Percentiles rank a stretch among this genome's conserved stretches.
Evolutionary conservation across 2,329 filamentous ascomycete genomes (phyloP).

Genomic region (Lecanicillium sp.): DNA sequence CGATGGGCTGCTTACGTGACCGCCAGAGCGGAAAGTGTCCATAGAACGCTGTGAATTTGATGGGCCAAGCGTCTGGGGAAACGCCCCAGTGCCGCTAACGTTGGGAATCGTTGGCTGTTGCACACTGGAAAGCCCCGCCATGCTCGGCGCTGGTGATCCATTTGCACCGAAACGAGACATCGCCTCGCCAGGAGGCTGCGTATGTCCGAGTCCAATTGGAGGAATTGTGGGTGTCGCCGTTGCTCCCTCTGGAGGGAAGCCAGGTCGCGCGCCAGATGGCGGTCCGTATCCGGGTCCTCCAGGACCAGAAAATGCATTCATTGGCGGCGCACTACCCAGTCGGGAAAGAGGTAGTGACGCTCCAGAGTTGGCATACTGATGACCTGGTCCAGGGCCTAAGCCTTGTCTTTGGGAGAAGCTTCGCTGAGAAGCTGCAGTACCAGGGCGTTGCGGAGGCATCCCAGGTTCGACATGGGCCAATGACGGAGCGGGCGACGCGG

Average conservation of each 20-base stretch:
- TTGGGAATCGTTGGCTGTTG: not conserved
- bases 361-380: conserved; percentile 11
- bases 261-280: not conserved
- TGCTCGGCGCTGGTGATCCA: not conserved
- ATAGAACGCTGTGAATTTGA: conserved; percentile 3
- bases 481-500: conserved; percentile 28
- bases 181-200: not conserved
- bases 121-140: no score
- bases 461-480: conserved; percentile 20
- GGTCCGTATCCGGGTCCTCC: not conserved
- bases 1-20: not conserved
- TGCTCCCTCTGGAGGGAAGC: not conserved
- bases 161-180: not conserved
- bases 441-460: conserved; percentile 23
- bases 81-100: not conserved
- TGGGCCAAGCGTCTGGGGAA: not conserved
- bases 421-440: conserved; percentile 28
- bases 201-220: not conserved
- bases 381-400: conserved; percentile 8
- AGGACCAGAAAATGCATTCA: not conserved
- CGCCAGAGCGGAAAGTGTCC: no score
- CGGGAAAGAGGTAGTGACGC: conserved; percentile 15
- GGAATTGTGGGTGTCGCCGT: not conserved
- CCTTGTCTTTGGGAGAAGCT: conserved; percentile 17
- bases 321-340: not conserved